Evolutionary conservation across 805 yeast species (phyloP), one percentile per base, ranked within the genome.

Genomic region (Sungouiella thailandica): DNA sequence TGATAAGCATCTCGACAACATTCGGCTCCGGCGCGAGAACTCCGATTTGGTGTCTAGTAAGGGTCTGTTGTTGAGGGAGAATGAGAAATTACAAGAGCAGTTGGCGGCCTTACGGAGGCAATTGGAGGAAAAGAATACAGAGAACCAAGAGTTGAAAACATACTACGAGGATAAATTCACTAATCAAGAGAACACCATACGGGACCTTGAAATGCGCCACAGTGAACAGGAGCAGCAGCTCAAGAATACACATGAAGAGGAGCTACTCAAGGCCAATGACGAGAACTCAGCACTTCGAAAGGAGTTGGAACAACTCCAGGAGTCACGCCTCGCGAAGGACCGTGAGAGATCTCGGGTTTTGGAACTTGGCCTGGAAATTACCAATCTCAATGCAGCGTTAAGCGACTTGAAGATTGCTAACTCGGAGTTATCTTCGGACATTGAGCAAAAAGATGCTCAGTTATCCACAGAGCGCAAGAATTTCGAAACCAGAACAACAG

Each of bases 341-440:
- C 17, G 8, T 11, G 10, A 17, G 4, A 28, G 12, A 6, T 7
- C 9, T 19, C 22, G 22, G 7, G 22, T 9, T 9, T 11, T 20
- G 6, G 32, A 20, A 17, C 23, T 27, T 11, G 22, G 19, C 11
- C 16, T 17, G 4, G 36, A 32, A 23, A 17, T 18, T 12, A 15
- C 36, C 1, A 20, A 17, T 12, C 20, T 32, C 20, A 39, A 24
- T 37, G 44, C 31, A 56, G 59, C 42, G 25, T 29, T 37, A 7
- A 22, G 33, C 40, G 65, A 36, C 53, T 49, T 32, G 37, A 36
- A 31, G 11, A 40, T 44, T 4, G 68, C 78, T 66, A 83, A 82
- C 49, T 64, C 70, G 19, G 88, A 83, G 44, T 57, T 85, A 15
- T 54, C 80, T 10, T 83, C 80, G 13, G 83, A 81, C 47, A 69